phyloP scores from a whole-genome alignment of 2,329 filamentous ascomycete genomes.

The Pyrenochaeta sp. region DNA sequence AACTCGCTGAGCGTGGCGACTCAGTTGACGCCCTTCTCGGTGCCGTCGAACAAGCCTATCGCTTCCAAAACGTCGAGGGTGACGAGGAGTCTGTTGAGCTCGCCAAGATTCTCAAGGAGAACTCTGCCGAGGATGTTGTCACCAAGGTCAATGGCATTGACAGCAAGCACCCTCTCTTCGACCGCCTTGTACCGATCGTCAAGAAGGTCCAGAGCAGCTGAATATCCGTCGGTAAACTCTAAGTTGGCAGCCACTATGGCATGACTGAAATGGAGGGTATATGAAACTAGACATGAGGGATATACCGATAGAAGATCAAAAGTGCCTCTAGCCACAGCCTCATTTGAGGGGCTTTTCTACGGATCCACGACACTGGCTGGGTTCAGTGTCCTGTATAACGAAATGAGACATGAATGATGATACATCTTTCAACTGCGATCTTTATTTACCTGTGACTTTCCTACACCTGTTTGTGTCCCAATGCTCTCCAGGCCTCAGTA shows the following conservation, averaged over 20 bases:
- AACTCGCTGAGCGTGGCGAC: conserved; percentile 83
- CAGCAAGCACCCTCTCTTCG: conserved; percentile 77
- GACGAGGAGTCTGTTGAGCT: conserved; percentile 91
- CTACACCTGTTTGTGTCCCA: not conserved
- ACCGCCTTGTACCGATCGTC: conserved; percentile 78
- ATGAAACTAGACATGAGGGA: conserved; percentile 5
- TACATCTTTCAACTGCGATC: not conserved
- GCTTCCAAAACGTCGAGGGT: conserved; percentile 92
- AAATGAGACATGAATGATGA: conserved; percentile 29
- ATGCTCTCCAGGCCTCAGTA: no score
- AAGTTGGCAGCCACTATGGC: conserved; percentile 4
- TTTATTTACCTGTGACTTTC: not conserved
- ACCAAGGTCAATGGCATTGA: conserved; percentile 83
- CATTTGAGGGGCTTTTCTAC: conserved; percentile 4
- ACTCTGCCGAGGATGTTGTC: conserved; percentile 77
- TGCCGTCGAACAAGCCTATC: conserved; percentile 89
- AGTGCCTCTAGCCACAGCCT: conserved; percentile 13
- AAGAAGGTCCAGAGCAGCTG: conserved; percentile 73
- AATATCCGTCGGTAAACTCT: conserved; percentile 26
- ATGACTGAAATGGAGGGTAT: not conserved
- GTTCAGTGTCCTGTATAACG: conserved; percentile 18
- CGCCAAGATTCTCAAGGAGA: conserved; percentile 81
- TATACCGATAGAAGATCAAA: conserved; percentile 11
- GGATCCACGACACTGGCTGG: conserved; percentile 12
- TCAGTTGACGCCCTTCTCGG: conserved; percentile 77